Base-by-base conservation (phyloP, 169 alveolate species). In the Plasmodium gaboni region DNA sequence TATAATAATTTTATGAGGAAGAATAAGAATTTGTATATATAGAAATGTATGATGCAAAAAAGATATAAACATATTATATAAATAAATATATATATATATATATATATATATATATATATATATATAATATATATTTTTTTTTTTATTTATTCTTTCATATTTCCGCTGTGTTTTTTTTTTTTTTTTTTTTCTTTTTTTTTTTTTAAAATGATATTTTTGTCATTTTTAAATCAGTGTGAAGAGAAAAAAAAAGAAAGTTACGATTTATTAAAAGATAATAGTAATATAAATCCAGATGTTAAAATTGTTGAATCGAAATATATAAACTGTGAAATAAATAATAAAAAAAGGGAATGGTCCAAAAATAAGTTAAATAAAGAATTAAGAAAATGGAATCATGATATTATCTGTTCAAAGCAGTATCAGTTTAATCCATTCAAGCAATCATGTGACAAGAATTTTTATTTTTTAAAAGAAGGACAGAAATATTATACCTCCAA, bases 401-500 rank as follows among this genome's bases (percentile, higher is more conserved):
- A 80, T 60, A 8, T 80, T 8, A 46, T 80, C 6, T 80, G 90
- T 53, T 28, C 68, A 17, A 65, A 67, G 13, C 19, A 44, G 22
- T 53, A 80, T 32, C 46, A 71, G 2, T 67, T 51, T 59, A 38
- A 80, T 60, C 83, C 73, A 6, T 61, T 80, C 44, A 80, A 80
- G 50, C 59, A 67, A 13, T 42, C 10, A 9, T 80, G 90, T 80
- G 73, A 53, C 13, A 17, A 15, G n/a, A 19, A 28, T 24, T 80
- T 80, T 68, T 65, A 78, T 38, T 80, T 80, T 80, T 80, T 80
- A 60, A 57, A 67, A 60, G 64, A 57, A 1, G 83, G 90, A 24
- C 72, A 53, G 15, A 55, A 48, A n/a, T 80, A 80, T 60, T 80
- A 67, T 53, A 80, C 90, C 5, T 80, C 83, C 80, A 80, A 10